These are phyloP conservation scores for Chrysoporthe puriensis DNA, from an alignment of 2,329 filamentous ascomycete genomes.

Conservation along the genomic window DNA sequence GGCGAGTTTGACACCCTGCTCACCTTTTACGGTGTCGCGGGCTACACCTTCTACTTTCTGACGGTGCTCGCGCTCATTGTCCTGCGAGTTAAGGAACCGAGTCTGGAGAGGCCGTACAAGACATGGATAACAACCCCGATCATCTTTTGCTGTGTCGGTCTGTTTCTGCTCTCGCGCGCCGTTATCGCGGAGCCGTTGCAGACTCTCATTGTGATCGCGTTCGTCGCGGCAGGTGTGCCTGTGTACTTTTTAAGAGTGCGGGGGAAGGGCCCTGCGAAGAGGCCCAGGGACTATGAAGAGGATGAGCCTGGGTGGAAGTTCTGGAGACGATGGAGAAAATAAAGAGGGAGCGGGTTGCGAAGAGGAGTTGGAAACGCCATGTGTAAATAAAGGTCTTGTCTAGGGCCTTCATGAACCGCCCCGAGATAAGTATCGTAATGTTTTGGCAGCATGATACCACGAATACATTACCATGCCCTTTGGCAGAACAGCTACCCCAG, in stretches of 20 bases:
- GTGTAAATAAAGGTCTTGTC: constrained; percentile 2
- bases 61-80: constrained; percentile 93
- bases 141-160: constrained; percentile 95
- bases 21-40: constrained; percentile 96
- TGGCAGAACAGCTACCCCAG: not conserved
- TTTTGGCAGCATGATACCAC: constrained; percentile 21
- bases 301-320: constrained; percentile 60
- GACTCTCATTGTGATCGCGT: constrained; percentile 83
- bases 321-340: constrained; percentile 52
- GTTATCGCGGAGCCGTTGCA: constrained; percentile 91
- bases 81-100: constrained; percentile 82
- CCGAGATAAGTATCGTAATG: constrained; percentile 8
- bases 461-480: constrained; percentile 8
- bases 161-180: constrained; percentile 87
- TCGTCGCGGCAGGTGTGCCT: constrained; percentile 81
- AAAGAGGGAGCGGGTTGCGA: not conserved
- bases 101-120: constrained; percentile 86
- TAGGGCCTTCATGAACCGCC: not conserved
- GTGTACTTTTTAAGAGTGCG: constrained; percentile 88
- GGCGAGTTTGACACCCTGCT: constrained; percentile 91
- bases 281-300: constrained; percentile 41
- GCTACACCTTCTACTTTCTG: constrained; percentile 96
- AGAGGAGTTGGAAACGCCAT: not conserved
- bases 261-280: constrained; percentile 56
- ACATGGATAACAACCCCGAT: constrained; percentile 98